Conservation (phyloP, 345 rosid species). For the Cardamine resedifolia region DNA sequence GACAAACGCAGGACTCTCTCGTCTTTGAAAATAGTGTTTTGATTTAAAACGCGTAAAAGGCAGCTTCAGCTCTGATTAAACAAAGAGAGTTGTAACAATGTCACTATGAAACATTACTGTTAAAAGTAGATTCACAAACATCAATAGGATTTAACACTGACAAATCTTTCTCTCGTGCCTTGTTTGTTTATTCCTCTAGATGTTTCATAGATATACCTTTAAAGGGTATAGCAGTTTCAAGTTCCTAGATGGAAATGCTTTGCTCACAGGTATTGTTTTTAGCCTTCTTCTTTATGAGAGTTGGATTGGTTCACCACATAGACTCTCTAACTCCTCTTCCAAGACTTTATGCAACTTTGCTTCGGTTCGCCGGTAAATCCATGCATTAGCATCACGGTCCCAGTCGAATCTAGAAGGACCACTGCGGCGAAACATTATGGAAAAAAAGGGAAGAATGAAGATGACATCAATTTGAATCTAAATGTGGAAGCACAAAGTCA, state of each 20-base stretch:
- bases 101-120: constrained; percentile 3
- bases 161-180: constrained; percentile 7
- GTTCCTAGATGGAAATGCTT: constrained; percentile 8
- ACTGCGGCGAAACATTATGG: constrained; percentile 41
- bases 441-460: neutral
- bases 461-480: constrained; percentile 7
- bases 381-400: constrained; percentile 63
- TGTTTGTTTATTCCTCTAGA: constrained; percentile 26
- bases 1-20: constrained; percentile 10
- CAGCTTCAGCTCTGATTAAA: constrained; percentile 18
- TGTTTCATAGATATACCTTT: constrained; percentile 22
- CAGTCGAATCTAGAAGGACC: constrained; percentile 94
- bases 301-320: constrained; percentile 67
- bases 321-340: constrained; percentile 67
- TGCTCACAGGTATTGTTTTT: neutral
- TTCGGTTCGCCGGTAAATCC: constrained; percentile 78
- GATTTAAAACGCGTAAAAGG: constrained; percentile 2
- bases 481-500: constrained; percentile 15
- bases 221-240: constrained; percentile 3
- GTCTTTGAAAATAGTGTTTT: neutral
- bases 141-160: neutral
- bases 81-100: constrained; percentile 19
- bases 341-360: constrained; percentile 59
- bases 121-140: constrained; percentile 12
- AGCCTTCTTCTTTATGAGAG: constrained; percentile 43